Evolutionary conservation across 768 basidiomycete species (phyloP), one percentile per base, ranked within the genome.

Genomic region (button mushroom (Agaricus bisporus)): DNA sequence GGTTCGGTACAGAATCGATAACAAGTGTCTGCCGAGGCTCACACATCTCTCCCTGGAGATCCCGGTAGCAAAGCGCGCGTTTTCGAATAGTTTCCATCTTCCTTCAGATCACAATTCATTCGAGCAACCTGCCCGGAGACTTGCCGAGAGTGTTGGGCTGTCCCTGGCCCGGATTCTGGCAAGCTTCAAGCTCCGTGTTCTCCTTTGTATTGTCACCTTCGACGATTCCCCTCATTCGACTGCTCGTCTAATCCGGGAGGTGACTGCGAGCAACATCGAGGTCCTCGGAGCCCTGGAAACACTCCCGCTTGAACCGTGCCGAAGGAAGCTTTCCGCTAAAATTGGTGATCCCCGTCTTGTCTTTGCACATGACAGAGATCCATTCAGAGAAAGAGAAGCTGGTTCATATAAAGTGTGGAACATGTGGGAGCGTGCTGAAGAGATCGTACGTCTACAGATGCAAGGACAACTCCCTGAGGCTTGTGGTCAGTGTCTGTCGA

Each of bases 281-380:
- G 32, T 32, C 32, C 32, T 32, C 32, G 32, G 32, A 32, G 7
- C 38, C n/a, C 49, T 60, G 29, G 37, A 48, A 5, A 55, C 48
- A 25, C 26, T 60, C 44, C 22, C 36, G 18, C 3, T n/a, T 39
- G 37, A 39, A n/a, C 15, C 18, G 18, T 28, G 7, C 26, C 25
- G 14, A 22, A 9, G 14, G 35, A 18, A 18, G 17, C 22, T 28
- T 15, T 46, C 43, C 49, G 8, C 49, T 10, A 10, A 25, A 4
- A 15, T 38, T 22, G 61, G 59, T 32, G 70, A 74, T 53, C 63
- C 68, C 11, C 63, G 72, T 22, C 63, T 74, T 37, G 68, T 74
- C 7, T 70, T 74, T 58, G 64, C 68, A 18, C 61, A 64, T 48
- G 68, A 72, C 55, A 64, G 60, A 29, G 70, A 73, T 48, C 70